Percentiles rank a stretch among this genome's conserved stretches.
Evolutionary conservation across 2,329 filamentous ascomycete species (phyloP).

Genomic region (Trichoderma aggressivum): DNA sequence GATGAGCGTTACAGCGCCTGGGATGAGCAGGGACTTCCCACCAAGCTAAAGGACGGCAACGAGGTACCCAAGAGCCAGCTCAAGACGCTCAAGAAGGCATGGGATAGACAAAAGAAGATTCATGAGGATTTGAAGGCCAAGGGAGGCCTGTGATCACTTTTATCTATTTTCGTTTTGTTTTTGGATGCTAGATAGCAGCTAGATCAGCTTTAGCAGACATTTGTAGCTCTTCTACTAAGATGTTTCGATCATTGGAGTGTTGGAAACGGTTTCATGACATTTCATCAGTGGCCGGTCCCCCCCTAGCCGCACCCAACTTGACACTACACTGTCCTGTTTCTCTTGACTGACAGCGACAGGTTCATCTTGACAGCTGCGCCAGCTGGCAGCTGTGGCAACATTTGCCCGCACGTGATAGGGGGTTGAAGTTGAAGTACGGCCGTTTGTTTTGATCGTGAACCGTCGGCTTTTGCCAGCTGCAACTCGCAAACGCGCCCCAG

Average conservation of each 20-base stretch:
- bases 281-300: background rate
- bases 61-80: constrained; percentile 74
- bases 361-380: background rate
- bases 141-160: constrained; percentile 20
- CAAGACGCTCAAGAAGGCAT: constrained; percentile 86
- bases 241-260: background rate
- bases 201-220: background rate
- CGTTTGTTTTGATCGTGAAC: background rate
- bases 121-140: constrained; percentile 58
- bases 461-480: background rate
- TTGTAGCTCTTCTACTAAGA: background rate
- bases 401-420: background rate
- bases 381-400: background rate
- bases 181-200: background rate
- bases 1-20: constrained; percentile 66
- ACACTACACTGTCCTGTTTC: background rate
- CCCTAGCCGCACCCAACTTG: background rate
- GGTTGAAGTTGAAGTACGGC: background rate
- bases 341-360: background rate
- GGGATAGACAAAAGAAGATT: constrained; percentile 84
- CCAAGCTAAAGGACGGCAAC: constrained; percentile 70
- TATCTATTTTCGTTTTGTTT: background rate
- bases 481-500: background rate
- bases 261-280: background rate
- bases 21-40: constrained; percentile 80